These are phyloP conservation scores for Gryganskiella cystojenkinii DNA, from an alignment of 192 early-diverging fungal genomes.

Conservation along the genomic window DNA sequence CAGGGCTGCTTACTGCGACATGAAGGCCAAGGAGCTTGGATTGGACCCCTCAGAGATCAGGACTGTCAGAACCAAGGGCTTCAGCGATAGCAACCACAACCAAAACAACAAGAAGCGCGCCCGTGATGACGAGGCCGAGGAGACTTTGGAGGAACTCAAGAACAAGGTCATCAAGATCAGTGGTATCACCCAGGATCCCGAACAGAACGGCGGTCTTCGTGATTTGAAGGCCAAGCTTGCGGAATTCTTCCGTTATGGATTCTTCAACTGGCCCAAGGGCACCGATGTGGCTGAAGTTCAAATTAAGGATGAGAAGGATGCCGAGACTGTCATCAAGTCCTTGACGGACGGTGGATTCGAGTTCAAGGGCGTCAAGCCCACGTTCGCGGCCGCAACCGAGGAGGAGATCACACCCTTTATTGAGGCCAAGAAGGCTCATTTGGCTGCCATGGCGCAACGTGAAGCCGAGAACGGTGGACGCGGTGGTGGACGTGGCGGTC, in stretches of 20 bases:
- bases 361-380: slow-evolving; percentile 43
- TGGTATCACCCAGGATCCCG: slow-evolving; percentile 15
- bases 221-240: slow-evolving; percentile 34
- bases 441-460: slow-evolving; percentile 18
- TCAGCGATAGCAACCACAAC: slow-evolving; percentile 21
- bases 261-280: slow-evolving; percentile 42
- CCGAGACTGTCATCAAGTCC: slow-evolving; percentile 18
- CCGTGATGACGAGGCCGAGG: slow-evolving; percentile 35
- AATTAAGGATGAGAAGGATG: slow-evolving; percentile 38
- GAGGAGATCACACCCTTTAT: slow-evolving; percentile 34
- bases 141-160: slow-evolving; percentile 45
- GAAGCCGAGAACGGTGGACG: slow-evolving; percentile 3
- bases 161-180: slow-evolving; percentile 43
- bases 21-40: slow-evolving; percentile 54
- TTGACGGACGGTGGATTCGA: slow-evolving; percentile 24
- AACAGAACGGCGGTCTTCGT: slow-evolving; percentile 19
- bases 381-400: slow-evolving; percentile 33
- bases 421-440: slow-evolving; percentile 43
- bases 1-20: slow-evolving; percentile 55
- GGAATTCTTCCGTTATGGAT: slow-evolving; percentile 46
- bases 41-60: slow-evolving; percentile 51
- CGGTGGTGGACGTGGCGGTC: slow-evolving; percentile 32
- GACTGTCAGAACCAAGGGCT: slow-evolving; percentile 31
- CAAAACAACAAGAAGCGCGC: slow-evolving; percentile 35
- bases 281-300: slow-evolving; percentile 31